These are phyloP conservation scores for Stylonectria norvegica DNA, from an alignment of 2,329 filamentous ascomycete species.

Conservation along the genomic window DNA sequence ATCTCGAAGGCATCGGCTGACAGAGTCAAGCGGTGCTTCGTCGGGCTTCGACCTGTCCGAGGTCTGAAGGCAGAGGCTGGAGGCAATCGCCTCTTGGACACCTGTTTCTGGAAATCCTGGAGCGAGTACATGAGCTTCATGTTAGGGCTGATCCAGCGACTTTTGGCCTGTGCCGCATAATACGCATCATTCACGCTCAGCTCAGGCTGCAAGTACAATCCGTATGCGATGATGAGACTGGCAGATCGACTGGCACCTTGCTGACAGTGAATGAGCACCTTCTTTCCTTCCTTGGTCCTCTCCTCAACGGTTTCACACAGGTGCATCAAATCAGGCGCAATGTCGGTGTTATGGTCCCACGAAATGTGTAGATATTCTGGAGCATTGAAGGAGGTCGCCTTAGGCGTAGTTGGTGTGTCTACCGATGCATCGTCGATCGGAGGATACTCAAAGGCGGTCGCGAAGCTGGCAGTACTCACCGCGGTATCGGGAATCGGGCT, in stretches of 20 bases:
- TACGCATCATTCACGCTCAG: slow-evolving; percentile 81
- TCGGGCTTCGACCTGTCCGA: slow-evolving; percentile 51
- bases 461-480: slow-evolving; percentile 54
- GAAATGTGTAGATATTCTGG: slow-evolving; percentile 85
- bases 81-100: slow-evolving; percentile 48
- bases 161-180: slow-evolving; percentile 74
- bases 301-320: slow-evolving; percentile 75
- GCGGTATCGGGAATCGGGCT: slow-evolving; percentile 53
- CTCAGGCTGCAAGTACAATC: slow-evolving; percentile 72
- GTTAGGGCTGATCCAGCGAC: slow-evolving; percentile 85
- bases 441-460: slow-evolving; percentile 59
- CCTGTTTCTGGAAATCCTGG: slow-evolving; percentile 72
- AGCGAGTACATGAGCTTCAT: slow-evolving; percentile 91
- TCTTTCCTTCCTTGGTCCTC: slow-evolving; percentile 68
- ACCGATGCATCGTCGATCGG: slow-evolving; percentile 33
- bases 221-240: slow-evolving; percentile 82
- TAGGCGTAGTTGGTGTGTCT: slow-evolving; percentile 54
- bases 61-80: slow-evolving; percentile 47
- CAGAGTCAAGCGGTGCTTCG: slow-evolving; percentile 58
- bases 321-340: slow-evolving; percentile 70
- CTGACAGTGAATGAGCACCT: slow-evolving; percentile 79
- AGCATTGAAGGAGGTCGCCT: slow-evolving; percentile 46
- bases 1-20: slow-evolving; percentile 57
- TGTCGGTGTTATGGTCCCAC: slow-evolving; percentile 88
- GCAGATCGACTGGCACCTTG: slow-evolving; percentile 83